Base-by-base conservation (phyloP, 352 stramenopile genomes). In the Phytophthora pinifolia region DNA sequence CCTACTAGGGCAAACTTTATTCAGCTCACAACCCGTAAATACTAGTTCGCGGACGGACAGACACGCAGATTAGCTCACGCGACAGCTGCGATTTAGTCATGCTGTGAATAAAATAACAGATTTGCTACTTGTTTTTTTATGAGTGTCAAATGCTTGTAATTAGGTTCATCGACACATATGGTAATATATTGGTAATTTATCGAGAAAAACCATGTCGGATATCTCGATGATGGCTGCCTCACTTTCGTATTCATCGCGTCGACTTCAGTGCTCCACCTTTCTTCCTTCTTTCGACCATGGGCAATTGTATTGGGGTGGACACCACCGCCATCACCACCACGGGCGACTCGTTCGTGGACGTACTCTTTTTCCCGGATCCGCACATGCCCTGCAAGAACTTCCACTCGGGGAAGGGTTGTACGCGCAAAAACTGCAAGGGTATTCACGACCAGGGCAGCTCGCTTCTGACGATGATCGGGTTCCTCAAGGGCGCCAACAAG, bases 331-430 rank as follows among this genome's bases (percentile, higher is more conserved):
- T 47, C 53, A 18, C 14, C 32, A 36, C 30, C 22, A 53, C 42
- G 10, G 44, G 65, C 25, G 78, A 88, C 64, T 85, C 78, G 67
- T 87, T 86, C 53, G 67, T 84, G 35, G 79, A 89, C 39, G 79
- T 81, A 49, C 52, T 89, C 36, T 89, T 89, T 70, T 89, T 89
- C 59, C 79, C 79, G n/a, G 79, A 89, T 50, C 39, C 54, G 3
- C 63, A 46, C 27, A 78, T 89, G 69, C 79, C 79, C 4, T 89
- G 79, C 70, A 77, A 73, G 49, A 74, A 76, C 31, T 78, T 80
- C 44, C 59, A 72, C 22, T 75, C 64, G 31, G 56, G 41, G 39
- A 64, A 77, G 34, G 54, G 64, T 46, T 89, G 79, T 63, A 86
- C 62, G 37, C 75, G 70, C 48, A 89, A 89, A 53, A 76, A 77